A percentile compares a stretch with the other conserved stretches of the same genome.
phyloP scores from a whole-genome alignment of 768 basidiomycete genomes.

The Hericium coralloides region DNA sequence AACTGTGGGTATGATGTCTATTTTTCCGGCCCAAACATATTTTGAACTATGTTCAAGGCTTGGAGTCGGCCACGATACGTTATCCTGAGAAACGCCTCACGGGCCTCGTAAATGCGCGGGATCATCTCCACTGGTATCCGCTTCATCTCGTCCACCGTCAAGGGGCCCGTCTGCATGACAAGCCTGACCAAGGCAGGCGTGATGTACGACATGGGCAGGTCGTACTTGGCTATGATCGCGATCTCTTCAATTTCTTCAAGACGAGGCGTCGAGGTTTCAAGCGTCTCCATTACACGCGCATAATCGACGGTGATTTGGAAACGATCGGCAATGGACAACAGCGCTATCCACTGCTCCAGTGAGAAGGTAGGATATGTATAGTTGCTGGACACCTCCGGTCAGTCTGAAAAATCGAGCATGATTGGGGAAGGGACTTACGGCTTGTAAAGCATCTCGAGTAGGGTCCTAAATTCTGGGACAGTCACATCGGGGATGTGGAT shows the following conservation, averaged over 20 bases:
- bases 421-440: neutral
- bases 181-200: neutral
- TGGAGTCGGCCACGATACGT: too few species aligned
- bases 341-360: neutral
- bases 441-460: slow-evolving; percentile 8
- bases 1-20: too few species aligned
- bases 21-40: too few species aligned
- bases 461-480: slow-evolving; percentile 7
- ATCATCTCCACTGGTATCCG: too few species aligned
- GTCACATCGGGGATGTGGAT: slow-evolving; percentile 6
- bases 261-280: neutral
- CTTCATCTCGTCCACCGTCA: too few species aligned
- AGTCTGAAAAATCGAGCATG: too few species aligned
- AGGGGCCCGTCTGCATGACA: too few species aligned
- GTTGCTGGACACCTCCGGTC: neutral
- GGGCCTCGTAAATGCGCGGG: too few species aligned
- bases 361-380: neutral
- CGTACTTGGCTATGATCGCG: neutral
- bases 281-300: neutral
- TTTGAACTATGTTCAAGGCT: too few species aligned
- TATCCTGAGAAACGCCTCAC: too few species aligned
- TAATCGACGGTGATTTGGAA: neutral
- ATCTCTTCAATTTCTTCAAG: neutral
- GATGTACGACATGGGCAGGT: neutral
- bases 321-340: neutral